Conservation (phyloP, 257 asterid genomes). For the Solanum tarapatanum region DNA sequence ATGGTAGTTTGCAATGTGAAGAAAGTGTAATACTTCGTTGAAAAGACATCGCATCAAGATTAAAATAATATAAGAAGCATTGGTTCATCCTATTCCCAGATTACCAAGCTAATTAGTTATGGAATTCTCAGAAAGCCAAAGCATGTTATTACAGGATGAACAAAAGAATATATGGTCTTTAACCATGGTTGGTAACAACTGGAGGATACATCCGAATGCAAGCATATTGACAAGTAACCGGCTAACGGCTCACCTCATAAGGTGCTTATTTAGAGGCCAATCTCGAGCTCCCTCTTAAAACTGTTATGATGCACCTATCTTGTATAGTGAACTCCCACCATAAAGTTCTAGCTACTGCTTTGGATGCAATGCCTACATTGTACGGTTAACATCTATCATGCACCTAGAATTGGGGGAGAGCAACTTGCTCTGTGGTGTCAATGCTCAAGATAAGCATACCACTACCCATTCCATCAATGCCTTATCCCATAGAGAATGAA, state of each 20-base stretch:
- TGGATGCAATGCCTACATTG: background rate
- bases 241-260: background rate
- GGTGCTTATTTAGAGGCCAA: background rate
- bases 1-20: background rate
- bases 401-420: background rate
- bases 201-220: background rate
- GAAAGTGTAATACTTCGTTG: background rate
- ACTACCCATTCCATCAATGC: background rate
- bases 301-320: background rate
- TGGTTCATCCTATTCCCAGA: background rate
- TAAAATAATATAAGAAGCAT: background rate
- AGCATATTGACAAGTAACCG: background rate
- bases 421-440: background rate
- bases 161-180: background rate
- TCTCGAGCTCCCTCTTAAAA: background rate
- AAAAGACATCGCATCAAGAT: background rate
- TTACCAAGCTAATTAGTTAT: background rate
- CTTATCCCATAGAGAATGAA: background rate
- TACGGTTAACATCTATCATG: background rate
- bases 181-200: background rate
- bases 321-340: background rate
- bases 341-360: background rate
- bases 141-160: background rate
- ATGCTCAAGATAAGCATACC: background rate
- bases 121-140: background rate